A percentile compares a stretch with the other conserved stretches of the same genome.
phyloP scores from a whole-genome alignment of 768 basidiomycete species.

The Cytidiella melzeri region DNA sequence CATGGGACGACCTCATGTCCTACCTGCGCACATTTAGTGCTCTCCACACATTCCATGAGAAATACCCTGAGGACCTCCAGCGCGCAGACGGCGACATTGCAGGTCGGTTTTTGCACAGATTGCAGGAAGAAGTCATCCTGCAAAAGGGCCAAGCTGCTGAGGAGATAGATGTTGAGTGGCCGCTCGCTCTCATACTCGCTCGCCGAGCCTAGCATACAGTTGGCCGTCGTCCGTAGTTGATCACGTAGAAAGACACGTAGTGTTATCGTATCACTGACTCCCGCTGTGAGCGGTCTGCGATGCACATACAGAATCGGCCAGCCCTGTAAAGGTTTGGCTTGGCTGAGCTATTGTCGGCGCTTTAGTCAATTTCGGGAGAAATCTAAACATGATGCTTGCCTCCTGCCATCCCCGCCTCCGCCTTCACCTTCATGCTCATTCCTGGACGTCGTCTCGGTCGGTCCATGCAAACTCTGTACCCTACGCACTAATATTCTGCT shows the following conservation, averaged over 20 bases:
- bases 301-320: no score
- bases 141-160: slow-evolving; percentile 20
- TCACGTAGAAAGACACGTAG: no score
- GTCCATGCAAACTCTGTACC: not conserved
- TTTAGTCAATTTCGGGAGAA: not conserved
- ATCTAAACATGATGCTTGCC: not conserved
- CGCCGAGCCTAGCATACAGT: slow-evolving; percentile 7
- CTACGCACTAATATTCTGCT: not conserved
- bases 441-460: not conserved
- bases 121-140: slow-evolving; percentile 33
- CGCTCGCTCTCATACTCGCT: slow-evolving; percentile 25
- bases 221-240: not conserved
- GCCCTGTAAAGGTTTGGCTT: no score
- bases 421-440: not conserved
- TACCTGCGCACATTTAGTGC: slow-evolving; percentile 72
- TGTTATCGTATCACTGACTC: no score
- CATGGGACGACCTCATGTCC: slow-evolving; percentile 58
- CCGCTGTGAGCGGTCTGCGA: no score
- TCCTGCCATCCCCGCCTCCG: no score
- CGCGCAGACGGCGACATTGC: slow-evolving; percentile 56
- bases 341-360: no score
- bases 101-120: slow-evolving; percentile 51
- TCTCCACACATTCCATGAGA: slow-evolving; percentile 60
- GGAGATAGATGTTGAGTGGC: slow-evolving; percentile 33
- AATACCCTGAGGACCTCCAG: slow-evolving; percentile 48